phyloP scores from a whole-genome alignment of 1,139 yeast genomes.

The Candida labiduridarum region DNA sequence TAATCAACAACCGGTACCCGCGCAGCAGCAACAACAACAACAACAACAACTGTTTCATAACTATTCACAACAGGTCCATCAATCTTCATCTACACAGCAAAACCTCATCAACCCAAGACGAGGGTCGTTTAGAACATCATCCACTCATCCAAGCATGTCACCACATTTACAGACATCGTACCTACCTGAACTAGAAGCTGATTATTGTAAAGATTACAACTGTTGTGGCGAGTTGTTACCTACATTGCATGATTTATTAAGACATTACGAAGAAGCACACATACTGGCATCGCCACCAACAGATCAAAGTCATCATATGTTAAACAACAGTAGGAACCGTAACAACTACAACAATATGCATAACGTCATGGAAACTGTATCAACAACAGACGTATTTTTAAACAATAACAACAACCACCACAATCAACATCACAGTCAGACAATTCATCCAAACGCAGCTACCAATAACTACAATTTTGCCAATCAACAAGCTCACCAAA shows the following conservation, averaged over 20 bases:
- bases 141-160: slow-evolving; percentile 37
- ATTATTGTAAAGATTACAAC: slow-evolving; percentile 93
- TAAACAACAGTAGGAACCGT: slow-evolving; percentile 37
- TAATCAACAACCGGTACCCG: slow-evolving; percentile 11
- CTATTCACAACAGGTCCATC: slow-evolving; percentile 9
- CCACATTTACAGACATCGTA: slow-evolving; percentile 76
- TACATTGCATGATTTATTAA: slow-evolving; percentile 85
- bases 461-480: slow-evolving; percentile 14
- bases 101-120: slow-evolving; percentile 46
- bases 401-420: slow-evolving; percentile 27
- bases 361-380: slow-evolving; percentile 68
- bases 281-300: slow-evolving; percentile 75
- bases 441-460: slow-evolving; percentile 12
- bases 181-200: slow-evolving; percentile 90
- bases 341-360: slow-evolving; percentile 45
- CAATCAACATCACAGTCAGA: slow-evolving; percentile 6
- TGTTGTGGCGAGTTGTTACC: slow-evolving; percentile 95
- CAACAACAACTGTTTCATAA: slow-evolving; percentile 19
- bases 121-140: slow-evolving; percentile 37
- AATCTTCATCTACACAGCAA: slow-evolving; percentile 16
- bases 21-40: slow-evolving; percentile 21
- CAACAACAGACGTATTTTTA: slow-evolving; percentile 88
- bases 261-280: slow-evolving; percentile 97
- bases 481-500: slow-evolving; percentile 17
- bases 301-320: slow-evolving; percentile 32